Conservation (phyloP, 176 grass and related monocot genomes). For the Cenchrus purpureus region DNA sequence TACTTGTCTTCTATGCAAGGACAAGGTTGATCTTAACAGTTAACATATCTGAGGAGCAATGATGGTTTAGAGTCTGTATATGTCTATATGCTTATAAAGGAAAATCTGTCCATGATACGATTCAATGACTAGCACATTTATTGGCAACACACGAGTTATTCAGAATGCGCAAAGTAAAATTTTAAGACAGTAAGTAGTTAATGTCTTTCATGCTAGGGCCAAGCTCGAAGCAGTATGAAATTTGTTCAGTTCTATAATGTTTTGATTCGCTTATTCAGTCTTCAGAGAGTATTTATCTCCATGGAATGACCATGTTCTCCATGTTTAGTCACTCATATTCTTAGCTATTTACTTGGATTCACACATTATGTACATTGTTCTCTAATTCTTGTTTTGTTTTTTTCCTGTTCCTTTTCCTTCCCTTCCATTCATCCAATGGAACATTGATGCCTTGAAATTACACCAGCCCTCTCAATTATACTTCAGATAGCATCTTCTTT, state of each 20-base stretch:
- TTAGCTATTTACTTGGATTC: constrained; percentile 14
- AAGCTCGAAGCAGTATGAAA: background rate
- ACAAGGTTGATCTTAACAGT: no score
- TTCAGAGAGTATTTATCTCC: background rate
- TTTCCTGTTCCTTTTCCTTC: constrained; percentile 6
- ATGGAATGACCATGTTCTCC: background rate
- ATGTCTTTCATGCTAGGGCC: background rate
- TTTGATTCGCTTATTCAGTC: background rate
- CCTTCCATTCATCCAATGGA: constrained; percentile 39
- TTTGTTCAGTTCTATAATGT: background rate
- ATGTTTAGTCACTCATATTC: background rate
- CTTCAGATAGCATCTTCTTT: constrained; percentile 48
- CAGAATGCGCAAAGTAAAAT: background rate
- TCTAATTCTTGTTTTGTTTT: constrained; percentile 38
- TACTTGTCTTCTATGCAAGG: no score
- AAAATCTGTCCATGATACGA: background rate
- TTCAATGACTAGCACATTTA: background rate
- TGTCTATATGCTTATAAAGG: no score
- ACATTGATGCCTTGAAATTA: constrained; percentile 40
- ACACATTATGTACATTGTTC: constrained; percentile 32
- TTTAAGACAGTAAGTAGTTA: background rate
- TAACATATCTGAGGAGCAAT: background rate
- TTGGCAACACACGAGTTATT: background rate
- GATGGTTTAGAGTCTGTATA: background rate
- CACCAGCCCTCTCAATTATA: constrained; percentile 38